phyloP scores from a whole-genome alignment of 352 stramenopile genomes.

The Pythium apleroticum region DNA sequence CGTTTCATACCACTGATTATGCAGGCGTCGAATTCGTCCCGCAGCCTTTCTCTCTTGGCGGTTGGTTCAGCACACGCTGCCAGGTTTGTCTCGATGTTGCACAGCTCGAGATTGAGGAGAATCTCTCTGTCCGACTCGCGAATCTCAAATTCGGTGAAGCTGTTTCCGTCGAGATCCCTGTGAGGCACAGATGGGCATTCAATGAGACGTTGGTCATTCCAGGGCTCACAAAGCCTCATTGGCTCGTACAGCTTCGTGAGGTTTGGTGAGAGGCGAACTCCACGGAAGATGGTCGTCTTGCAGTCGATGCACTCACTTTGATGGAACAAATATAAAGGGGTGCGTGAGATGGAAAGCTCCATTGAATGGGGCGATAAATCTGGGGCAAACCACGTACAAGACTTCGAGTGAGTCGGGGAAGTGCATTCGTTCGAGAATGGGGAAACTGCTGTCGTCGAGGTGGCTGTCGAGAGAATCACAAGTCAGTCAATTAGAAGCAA shows the following conservation, averaged over 20 bases:
- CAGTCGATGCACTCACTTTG: neutral
- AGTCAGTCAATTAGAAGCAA: too few species aligned
- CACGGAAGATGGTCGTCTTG: neutral
- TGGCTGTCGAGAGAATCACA: neutral
- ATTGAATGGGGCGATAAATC: too few species aligned
- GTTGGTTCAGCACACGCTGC: neutral
- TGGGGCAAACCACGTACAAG: slow-evolving; percentile 1
- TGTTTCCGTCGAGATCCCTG: neutral
- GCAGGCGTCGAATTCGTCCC: neutral
- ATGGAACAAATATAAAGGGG: neutral
- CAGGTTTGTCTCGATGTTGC: neutral
- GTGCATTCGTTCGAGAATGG: neutral
- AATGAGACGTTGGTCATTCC: neutral
- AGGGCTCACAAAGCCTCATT: neutral
- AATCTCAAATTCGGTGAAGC: neutral
- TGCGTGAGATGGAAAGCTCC: neutral
- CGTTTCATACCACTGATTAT: neutral
- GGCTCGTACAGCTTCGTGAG: neutral
- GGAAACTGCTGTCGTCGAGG: neutral
- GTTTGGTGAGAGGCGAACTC: neutral
- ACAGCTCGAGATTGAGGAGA: neutral
- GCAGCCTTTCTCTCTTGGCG: neutral
- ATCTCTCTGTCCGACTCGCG: neutral
- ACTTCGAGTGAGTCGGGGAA: neutral
- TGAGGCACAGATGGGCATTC: neutral